These are phyloP conservation scores for Fusarium sp. DNA, from an alignment of 2,329 filamentous ascomycete genomes.

Conservation along the genomic window DNA sequence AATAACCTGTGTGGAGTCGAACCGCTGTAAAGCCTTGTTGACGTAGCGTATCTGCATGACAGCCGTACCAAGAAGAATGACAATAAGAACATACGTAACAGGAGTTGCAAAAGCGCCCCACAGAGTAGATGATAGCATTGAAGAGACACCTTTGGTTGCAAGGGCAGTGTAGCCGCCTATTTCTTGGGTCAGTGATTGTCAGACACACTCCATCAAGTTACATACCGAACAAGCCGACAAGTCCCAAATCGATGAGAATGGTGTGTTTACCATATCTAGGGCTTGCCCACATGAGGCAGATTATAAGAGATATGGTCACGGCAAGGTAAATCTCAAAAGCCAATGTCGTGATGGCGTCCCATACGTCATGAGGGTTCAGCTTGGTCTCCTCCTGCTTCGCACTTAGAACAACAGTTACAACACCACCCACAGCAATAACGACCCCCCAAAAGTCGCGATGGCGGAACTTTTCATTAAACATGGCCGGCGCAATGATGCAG, in stretches of 20 bases:
- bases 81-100: constrained; percentile 87
- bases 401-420: constrained; percentile 92
- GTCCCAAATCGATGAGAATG: constrained; percentile 90
- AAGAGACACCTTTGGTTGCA: constrained; percentile 95
- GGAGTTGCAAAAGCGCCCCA: constrained; percentile 92
- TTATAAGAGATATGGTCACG: constrained; percentile 80
- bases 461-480: constrained; percentile 93
- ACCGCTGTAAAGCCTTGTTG: constrained; percentile 87
- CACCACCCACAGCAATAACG: constrained; percentile 85
- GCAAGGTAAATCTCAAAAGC: constrained; percentile 93
- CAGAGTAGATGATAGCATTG: constrained; percentile 90
- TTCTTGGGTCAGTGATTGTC: constrained; percentile 19
- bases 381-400: constrained; percentile 91
- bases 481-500: constrained; percentile 93
- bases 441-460: constrained; percentile 89
- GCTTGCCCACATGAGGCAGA: constrained; percentile 84
- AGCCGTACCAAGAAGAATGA: constrained; percentile 84
- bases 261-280: constrained; percentile 85
- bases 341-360: constrained; percentile 86
- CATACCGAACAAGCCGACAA: constrained; percentile 93
- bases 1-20: constrained; percentile 98
- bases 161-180: constrained; percentile 94
- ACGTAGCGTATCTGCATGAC: constrained; percentile 98
- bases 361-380: constrained; percentile 90
- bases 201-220: constrained; percentile 31